These are phyloP conservation scores for Aspergillus jensenii DNA, from an alignment of 2,329 filamentous ascomycete species.

Conservation along the genomic window DNA sequence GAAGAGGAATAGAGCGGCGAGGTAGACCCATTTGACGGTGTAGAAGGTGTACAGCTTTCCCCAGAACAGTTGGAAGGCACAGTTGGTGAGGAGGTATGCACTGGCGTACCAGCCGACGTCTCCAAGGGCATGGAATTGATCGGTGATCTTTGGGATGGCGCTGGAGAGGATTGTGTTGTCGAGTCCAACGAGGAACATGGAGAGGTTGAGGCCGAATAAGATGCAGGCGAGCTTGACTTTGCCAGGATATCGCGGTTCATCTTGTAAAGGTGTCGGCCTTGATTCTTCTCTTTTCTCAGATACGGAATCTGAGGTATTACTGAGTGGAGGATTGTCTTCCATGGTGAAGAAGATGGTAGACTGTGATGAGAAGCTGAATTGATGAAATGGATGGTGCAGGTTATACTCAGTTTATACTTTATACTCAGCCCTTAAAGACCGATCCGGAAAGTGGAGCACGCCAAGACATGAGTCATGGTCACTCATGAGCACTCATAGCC, in stretches of 20 bases:
- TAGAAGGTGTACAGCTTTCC: slow-evolving; percentile 6
- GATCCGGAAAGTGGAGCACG: neutral
- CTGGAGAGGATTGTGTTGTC: slow-evolving; percentile 35
- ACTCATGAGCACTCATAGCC: neutral
- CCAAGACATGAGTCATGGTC: slow-evolving; percentile 5
- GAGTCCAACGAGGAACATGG: slow-evolving; percentile 1
- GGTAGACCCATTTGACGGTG: slow-evolving; percentile 19
- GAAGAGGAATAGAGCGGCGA: slow-evolving; percentile 23
- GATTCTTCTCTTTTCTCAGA: neutral
- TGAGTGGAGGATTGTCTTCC: neutral
- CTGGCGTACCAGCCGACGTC: slow-evolving; percentile 14
- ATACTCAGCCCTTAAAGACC: neutral
- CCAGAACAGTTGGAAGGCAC: slow-evolving; percentile 7
- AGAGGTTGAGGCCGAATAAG: neutral
- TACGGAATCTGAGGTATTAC: too few species aligned
- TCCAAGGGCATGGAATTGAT: slow-evolving; percentile 27
- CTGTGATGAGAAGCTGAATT: neutral
- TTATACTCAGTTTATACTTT: neutral
- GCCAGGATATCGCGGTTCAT: neutral
- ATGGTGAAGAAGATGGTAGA: neutral
- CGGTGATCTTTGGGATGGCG: slow-evolving; percentile 36
- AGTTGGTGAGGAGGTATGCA: slow-evolving; percentile 7
- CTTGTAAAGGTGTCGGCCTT: neutral
- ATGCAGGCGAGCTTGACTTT: neutral
- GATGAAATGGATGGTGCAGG: neutral